Conservation (phyloP, 2,329 filamentous ascomycete genomes). For the Monilinia polystroma region DNA sequence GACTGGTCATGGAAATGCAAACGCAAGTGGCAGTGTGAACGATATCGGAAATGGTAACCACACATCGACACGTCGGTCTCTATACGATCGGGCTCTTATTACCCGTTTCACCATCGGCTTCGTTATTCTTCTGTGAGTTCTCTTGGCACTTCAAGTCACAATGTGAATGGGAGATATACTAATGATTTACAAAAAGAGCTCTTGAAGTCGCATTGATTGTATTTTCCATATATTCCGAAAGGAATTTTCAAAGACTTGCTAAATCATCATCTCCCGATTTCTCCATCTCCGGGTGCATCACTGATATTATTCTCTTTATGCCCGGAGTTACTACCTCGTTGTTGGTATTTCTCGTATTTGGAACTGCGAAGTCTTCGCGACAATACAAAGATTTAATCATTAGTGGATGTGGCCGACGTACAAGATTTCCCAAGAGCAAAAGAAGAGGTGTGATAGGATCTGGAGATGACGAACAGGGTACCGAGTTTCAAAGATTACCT, state of each 20-base stretch:
- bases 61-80: slow-evolving; percentile 35
- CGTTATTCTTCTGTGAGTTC: slow-evolving; percentile 40
- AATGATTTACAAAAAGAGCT: slow-evolving; percentile 28
- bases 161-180: slow-evolving; percentile 20
- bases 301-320: slow-evolving; percentile 42
- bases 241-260: slow-evolving; percentile 34
- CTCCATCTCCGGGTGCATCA: slow-evolving; percentile 37
- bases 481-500: slow-evolving; percentile 21
- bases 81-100: slow-evolving; percentile 49
- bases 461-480: slow-evolving; percentile 16
- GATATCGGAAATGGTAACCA: slow-evolving; percentile 12
- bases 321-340: slow-evolving; percentile 44
- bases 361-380: slow-evolving; percentile 43
- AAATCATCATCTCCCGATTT: slow-evolving; percentile 41
- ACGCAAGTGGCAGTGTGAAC: slow-evolving; percentile 8
- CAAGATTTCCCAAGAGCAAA: slow-evolving; percentile 13
- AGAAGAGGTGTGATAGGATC: slow-evolving; percentile 9
- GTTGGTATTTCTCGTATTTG: slow-evolving; percentile 45
- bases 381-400: slow-evolving; percentile 35
- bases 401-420: slow-evolving; percentile 27
- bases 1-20: slow-evolving; percentile 20
- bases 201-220: slow-evolving; percentile 45
- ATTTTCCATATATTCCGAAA: slow-evolving; percentile 41
- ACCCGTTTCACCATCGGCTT: slow-evolving; percentile 49
- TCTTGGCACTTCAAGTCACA: neutral